phyloP scores from a whole-genome alignment of 306 rosid genomes.

The Albizia julibrissin region DNA sequence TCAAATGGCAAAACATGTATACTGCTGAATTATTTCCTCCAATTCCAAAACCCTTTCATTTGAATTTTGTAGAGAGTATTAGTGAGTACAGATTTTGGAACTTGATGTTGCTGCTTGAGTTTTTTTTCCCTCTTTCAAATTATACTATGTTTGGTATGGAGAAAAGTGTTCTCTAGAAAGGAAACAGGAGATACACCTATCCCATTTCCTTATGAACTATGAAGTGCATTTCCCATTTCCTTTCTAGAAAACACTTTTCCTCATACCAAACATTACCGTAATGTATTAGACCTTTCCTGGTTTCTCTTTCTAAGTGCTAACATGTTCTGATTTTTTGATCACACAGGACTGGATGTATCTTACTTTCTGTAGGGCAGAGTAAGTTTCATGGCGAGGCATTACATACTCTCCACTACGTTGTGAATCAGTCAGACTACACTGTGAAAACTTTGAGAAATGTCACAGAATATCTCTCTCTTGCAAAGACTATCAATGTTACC shows the following conservation, averaged over 20 bases:
- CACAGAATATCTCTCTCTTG: conserved; percentile 88
- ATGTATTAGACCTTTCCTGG: background rate
- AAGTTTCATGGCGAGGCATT: conserved; percentile 77
- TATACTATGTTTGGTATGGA: background rate
- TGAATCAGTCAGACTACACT: conserved; percentile 92
- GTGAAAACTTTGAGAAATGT: conserved; percentile 84
- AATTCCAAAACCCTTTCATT: conserved; percentile 1
- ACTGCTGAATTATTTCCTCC: conserved; percentile 12
- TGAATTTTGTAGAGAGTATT: background rate
- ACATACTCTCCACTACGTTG: conserved; percentile 75
- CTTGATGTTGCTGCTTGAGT: background rate
- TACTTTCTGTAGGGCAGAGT: conserved; percentile 85
- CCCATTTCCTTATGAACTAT: too few species aligned
- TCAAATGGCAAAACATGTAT: background rate
- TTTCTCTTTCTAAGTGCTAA: conserved; percentile 30
- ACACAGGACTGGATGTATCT: conserved; percentile 85
- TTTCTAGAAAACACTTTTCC: background rate
- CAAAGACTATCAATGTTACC: conserved; percentile 81
- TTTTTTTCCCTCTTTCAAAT: background rate
- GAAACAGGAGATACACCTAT: background rate
- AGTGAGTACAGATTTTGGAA: background rate
- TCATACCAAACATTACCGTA: background rate
- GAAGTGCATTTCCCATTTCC: background rate
- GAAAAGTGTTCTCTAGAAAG: background rate
- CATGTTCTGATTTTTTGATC: conserved; percentile 28